Evolutionary conservation across 1,284 basidiomycete genomes (phyloP), one percentile per base, ranked within the genome.

Genomic region (Ustilago bromivora): DNA sequence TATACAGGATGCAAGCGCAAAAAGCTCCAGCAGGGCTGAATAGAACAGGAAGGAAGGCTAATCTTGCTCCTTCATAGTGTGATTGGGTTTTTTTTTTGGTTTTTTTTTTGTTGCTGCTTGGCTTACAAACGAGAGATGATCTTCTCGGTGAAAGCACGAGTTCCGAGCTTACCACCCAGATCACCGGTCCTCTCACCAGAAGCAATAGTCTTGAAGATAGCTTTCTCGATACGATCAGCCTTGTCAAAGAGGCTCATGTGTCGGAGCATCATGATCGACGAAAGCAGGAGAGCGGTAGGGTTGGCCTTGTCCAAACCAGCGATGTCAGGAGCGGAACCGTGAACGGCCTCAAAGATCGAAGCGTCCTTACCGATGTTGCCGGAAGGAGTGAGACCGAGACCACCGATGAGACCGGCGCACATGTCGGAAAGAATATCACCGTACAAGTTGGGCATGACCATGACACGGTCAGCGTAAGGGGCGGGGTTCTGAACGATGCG

Each of bases 381-480:
- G 56, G 96, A 98, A 41, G 97, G 97, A 12, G 97, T 99, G 71
- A 99, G 90, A 81, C 96, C 97, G 79, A 99, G 90, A 84, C 97
- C 97, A 82, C 97, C 97, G 87, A 99, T 99, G 82, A 99, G 90
- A 82, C 96, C 97, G 75, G 97, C 97, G 80, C 96, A 98, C 93
- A 99, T 96, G 88, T 99, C 96, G 59, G 96, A 98, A 76, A 98
- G 89, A 87, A 99, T 99, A 88, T 98, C 96, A 87, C 94, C 95
- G 86, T 94, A 96, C 76, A 99, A 89, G 90, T 99, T 99, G 78
- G 97, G 97, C 96, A 99, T 99, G 82, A 99, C 97, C 96, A 99
- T 99, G 82, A 99, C 97, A 71, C 95, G 93, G 89, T 98, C 96
- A 55, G 94, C 90, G 89, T 92, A 99, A 11, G 97, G 97, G 79